Evolutionary conservation across 2,329 filamentous ascomycete genomes (phyloP).

Genomic region (Dothistroma septosporum): DNA sequence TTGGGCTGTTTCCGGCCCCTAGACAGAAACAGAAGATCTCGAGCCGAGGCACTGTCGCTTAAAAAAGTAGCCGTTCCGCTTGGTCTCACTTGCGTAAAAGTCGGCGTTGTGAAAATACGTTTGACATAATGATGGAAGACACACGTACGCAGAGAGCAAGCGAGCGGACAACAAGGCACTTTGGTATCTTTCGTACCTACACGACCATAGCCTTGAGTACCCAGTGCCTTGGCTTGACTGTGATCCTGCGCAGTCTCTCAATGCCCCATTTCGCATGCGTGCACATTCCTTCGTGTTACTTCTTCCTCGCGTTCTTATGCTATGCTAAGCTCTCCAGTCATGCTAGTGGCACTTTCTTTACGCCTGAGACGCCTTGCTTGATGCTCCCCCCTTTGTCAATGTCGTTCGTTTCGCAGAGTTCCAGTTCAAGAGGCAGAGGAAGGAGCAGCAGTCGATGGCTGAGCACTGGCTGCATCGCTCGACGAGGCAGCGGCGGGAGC

Average conservation of each 20-base stretch:
- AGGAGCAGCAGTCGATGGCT: not conserved
- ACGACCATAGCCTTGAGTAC: not conserved
- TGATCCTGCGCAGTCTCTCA: not conserved
- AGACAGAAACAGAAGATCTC: not conserved
- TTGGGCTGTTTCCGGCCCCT: not conserved
- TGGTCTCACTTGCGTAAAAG: not conserved
- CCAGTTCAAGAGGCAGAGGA: not conserved
- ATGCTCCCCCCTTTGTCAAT: not conserved
- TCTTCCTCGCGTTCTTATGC: not conserved
- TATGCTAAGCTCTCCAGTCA: not conserved
- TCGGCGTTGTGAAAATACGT: not conserved
- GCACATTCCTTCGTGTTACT: not conserved
- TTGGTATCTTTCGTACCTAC: not conserved
- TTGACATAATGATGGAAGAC: not conserved
- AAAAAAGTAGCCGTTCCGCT: not conserved
- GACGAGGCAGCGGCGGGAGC: not conserved
- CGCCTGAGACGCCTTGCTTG: not conserved
- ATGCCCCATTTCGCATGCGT: not conserved
- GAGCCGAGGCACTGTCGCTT: not conserved
- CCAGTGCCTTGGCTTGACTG: not conserved
- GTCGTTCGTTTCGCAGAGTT: not conserved
- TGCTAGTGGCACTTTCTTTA: not conserved
- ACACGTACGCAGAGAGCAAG: not conserved
- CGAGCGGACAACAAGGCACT: not conserved
- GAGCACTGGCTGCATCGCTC: not conserved